phyloP scores from a whole-genome alignment of 2,329 filamentous ascomycete species.

The Fusarium musae region DNA sequence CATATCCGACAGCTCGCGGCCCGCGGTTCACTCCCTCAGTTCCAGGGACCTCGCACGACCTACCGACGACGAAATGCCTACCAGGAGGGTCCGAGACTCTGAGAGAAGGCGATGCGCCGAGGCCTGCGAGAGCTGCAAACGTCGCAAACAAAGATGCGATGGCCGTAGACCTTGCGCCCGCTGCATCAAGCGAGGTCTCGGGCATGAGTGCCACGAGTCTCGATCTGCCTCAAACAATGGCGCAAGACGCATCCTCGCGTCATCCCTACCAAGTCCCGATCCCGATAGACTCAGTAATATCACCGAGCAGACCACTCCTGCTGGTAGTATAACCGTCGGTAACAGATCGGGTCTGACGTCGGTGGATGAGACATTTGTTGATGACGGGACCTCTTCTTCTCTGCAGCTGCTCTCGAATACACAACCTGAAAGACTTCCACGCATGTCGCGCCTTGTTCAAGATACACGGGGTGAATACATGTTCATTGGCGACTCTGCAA shows the following conservation, averaged over 20 bases:
- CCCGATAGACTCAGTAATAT: conserved; percentile 39
- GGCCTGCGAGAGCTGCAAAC: conserved; percentile 43
- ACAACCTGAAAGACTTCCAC: conserved; percentile 40
- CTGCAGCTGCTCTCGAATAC: conserved; percentile 39
- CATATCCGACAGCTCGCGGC: conserved; percentile 37
- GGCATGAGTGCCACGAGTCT: conserved; percentile 37
- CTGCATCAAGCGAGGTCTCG: conserved; percentile 40
- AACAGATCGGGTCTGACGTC: conserved; percentile 19
- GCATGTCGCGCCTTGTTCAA: conserved; percentile 48
- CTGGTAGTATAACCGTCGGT: conserved; percentile 16
- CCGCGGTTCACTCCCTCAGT: conserved; percentile 24
- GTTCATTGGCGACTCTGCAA: conserved; percentile 52
- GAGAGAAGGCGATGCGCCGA: conserved; percentile 42
- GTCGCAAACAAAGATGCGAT: conserved; percentile 42
- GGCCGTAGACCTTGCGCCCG: conserved; percentile 39
- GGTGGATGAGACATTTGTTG: conserved; percentile 10
- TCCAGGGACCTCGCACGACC: conserved; percentile 1
- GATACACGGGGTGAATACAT: conserved; percentile 49
- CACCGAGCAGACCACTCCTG: conserved; percentile 27
- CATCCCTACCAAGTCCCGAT: conserved; percentile 41
- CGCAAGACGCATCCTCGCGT: conserved; percentile 34
- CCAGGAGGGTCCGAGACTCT: conserved; percentile 40
- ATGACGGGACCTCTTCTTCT: conserved; percentile 26
- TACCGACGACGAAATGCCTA: conserved; percentile 33
- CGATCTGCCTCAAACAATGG: background rate